Percentiles rank a stretch among this genome's conserved stretches.
Evolutionary conservation across 345 rosid species (phyloP).

Genomic region (Gossypium turneri): DNA sequence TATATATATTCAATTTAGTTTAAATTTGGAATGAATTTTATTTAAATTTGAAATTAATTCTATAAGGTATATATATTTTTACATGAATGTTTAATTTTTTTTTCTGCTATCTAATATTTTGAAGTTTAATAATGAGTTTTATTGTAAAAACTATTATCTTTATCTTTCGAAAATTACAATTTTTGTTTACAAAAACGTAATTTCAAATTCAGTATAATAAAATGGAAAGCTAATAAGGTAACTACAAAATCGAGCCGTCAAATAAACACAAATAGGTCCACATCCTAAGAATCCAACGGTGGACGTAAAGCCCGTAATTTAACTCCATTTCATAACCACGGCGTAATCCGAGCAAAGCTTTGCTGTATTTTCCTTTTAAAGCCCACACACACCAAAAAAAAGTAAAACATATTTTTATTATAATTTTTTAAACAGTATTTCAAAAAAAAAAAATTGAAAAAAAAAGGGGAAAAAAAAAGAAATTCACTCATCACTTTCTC

Average conservation of each 20-base stretch:
- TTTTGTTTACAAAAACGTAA: not conserved
- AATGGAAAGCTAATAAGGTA: not conserved
- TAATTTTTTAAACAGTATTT: too few species aligned
- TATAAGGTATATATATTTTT: too few species aligned
- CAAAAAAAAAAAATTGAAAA: too few species aligned
- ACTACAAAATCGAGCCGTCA: slow-evolving; percentile 19
- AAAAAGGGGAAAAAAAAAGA: not conserved
- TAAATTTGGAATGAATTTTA: too few species aligned
- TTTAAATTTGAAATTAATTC: too few species aligned
- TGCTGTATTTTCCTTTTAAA: slow-evolving; percentile 29
- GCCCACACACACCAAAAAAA: not conserved
- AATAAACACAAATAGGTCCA: slow-evolving; percentile 11
- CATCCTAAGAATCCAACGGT: slow-evolving; percentile 16
- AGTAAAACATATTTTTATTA: too few species aligned
- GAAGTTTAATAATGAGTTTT: too few species aligned
- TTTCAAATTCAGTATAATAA: not conserved
- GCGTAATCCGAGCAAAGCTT: slow-evolving; percentile 34
- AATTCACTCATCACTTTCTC: not conserved
- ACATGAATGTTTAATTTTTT: too few species aligned
- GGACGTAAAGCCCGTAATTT: slow-evolving; percentile 19
- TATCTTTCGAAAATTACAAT: not conserved
- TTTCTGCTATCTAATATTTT: too few species aligned
- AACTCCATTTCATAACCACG: slow-evolving; percentile 29
- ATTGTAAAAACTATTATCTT: too few species aligned
- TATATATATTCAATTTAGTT: too few species aligned